These are phyloP conservation scores for Carex scoparia DNA, from an alignment of 176 grass and related monocot species.

Conservation along the genomic window DNA sequence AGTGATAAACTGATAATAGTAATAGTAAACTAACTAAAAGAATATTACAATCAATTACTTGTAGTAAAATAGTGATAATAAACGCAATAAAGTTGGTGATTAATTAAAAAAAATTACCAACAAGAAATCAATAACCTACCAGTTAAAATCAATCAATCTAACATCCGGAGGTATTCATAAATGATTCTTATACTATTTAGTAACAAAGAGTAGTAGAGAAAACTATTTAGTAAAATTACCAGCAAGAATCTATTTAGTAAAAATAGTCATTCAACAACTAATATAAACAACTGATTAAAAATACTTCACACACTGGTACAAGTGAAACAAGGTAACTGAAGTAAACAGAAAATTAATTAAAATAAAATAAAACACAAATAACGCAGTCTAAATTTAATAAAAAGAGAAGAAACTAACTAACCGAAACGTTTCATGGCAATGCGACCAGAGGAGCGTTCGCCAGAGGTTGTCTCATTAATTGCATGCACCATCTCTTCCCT, in stretches of 20 bases:
- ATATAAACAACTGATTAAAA: neutral
- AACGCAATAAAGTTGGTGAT: neutral
- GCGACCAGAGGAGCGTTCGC: constrained; percentile 86
- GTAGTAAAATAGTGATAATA: neutral
- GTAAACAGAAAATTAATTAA: neutral
- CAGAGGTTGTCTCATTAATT: constrained; percentile 82
- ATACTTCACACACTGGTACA: neutral
- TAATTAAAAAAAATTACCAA: neutral
- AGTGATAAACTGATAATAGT: too few relatives aligned
- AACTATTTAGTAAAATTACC: neutral
- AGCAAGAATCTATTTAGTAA: neutral
- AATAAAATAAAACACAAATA: neutral
- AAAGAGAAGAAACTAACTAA: constrained; percentile 32
- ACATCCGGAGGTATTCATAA: neutral
- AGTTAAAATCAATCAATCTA: neutral
- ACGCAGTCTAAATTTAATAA: neutral
- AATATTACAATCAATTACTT: neutral
- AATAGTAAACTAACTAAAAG: neutral
- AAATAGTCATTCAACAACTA: neutral
- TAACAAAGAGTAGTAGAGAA: neutral
- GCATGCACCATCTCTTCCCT: constrained; percentile 92
- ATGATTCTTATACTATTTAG: neutral
- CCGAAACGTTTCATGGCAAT: constrained; percentile 98
- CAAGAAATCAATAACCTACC: neutral
- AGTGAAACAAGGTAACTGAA: neutral